These are phyloP conservation scores for Podospora australis DNA, from an alignment of 495 filamentous ascomycete genomes.

Conservation along the genomic window DNA sequence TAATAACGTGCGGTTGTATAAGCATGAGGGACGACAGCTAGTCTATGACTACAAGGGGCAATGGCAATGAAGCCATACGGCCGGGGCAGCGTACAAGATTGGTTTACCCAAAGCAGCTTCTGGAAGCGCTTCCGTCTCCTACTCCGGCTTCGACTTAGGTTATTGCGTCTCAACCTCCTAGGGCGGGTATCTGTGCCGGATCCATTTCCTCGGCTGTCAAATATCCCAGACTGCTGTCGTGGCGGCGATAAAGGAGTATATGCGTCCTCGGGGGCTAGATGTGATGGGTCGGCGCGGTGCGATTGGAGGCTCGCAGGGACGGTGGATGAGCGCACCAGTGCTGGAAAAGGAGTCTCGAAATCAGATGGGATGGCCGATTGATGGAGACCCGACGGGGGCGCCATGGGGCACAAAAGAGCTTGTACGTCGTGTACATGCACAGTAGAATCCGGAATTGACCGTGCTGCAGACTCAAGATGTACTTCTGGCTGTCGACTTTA, in stretches of 20 bases:
- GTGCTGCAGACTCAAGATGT: too few relatives aligned
- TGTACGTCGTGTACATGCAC: too few relatives aligned
- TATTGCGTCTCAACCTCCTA: conserved; percentile 28
- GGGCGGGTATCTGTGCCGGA: conserved; percentile 20
- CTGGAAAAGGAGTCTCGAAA: conserved; percentile 20
- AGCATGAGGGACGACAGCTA: not conserved
- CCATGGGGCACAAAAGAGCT: too few relatives aligned
- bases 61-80: too few relatives aligned
- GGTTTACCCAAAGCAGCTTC: conserved; percentile 96
- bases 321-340: conserved; percentile 36
- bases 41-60: too few relatives aligned
- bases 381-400: conserved; percentile 31
- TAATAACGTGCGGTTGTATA: not conserved
- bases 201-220: conserved; percentile 27
- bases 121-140: conserved; percentile 73
- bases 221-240: conserved; percentile 44
- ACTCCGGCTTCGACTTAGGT: conserved; percentile 34
- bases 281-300: conserved; percentile 42
- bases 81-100: conserved; percentile 58
- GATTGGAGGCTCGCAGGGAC: conserved; percentile 28
- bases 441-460: too few relatives aligned
- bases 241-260: conserved; percentile 57
- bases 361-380: conserved; percentile 24
- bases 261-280: conserved; percentile 78
- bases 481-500: too few relatives aligned